These are phyloP conservation scores for Phalaenopsis aphrodite DNA, from an alignment of 106 monocot genomes.

Conservation along the genomic window DNA sequence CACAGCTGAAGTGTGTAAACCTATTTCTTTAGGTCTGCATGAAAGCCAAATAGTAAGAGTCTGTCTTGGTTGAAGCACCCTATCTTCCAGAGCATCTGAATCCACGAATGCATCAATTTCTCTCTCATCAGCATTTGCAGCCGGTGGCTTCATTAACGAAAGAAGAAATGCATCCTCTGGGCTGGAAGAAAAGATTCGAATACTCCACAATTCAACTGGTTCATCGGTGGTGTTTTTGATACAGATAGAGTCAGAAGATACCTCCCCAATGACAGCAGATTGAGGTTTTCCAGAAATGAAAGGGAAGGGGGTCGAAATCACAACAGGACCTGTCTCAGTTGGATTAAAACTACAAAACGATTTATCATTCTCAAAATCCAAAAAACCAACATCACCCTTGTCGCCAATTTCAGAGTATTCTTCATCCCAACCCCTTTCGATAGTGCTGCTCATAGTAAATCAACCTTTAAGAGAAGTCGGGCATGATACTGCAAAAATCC, in stretches of 20 bases:
- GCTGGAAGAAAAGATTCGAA: constrained; percentile 79
- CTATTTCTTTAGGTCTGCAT: constrained; percentile 79
- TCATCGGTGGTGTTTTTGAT: constrained; percentile 60
- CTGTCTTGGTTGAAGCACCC: constrained; percentile 64
- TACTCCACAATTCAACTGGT: constrained; percentile 73
- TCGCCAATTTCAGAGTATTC: constrained; percentile 57
- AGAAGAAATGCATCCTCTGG: constrained; percentile 63
- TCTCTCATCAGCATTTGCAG: constrained; percentile 27
- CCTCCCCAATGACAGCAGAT: constrained; percentile 59
- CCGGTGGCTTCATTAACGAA: constrained; percentile 82
- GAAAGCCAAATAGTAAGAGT: constrained; percentile 78
- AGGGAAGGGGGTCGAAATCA: constrained; percentile 64
- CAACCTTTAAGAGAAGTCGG: not conserved
- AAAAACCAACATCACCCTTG: constrained; percentile 59
- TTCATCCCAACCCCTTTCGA: constrained; percentile 26
- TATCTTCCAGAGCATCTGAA: constrained; percentile 57
- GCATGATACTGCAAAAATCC: not conserved
- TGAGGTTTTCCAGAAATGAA: constrained; percentile 60
- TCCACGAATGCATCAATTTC: constrained; percentile 38
- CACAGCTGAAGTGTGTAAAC: constrained; percentile 68
- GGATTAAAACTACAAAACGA: constrained; percentile 41
- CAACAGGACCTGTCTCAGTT: constrained; percentile 41
- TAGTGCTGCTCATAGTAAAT: not conserved
- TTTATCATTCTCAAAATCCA: constrained; percentile 70
- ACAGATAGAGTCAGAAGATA: constrained; percentile 32